phyloP scores from a whole-genome alignment of 148 eudicot species.

The Oxyria digyna region DNA sequence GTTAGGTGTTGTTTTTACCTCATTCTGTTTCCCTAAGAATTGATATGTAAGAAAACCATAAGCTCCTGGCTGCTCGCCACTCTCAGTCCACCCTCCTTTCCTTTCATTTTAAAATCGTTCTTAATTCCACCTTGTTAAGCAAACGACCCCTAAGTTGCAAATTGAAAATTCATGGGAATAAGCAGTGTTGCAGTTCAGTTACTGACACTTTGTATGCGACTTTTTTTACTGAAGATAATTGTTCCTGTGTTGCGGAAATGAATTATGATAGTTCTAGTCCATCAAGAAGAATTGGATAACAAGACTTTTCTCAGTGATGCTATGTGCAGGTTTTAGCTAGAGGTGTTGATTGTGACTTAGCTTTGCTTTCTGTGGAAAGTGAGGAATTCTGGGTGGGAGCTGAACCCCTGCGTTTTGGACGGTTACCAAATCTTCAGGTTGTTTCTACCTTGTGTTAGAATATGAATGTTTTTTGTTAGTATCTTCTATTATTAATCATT shows the following conservation, averaged over 20 bases:
- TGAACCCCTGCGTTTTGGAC: constrained; percentile 69
- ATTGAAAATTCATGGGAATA: not conserved
- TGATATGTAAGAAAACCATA: too few species aligned
- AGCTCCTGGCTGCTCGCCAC: too few species aligned
- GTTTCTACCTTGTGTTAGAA: not conserved
- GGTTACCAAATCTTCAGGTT: constrained; percentile 86
- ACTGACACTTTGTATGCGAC: not conserved
- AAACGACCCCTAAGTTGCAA: not conserved
- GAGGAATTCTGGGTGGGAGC: constrained; percentile 84
- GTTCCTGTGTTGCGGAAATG: not conserved
- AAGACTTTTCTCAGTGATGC: constrained; percentile 18
- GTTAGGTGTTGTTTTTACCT: not conserved
- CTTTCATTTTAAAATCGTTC: too few species aligned
- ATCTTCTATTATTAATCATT: not conserved
- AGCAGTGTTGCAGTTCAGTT: not conserved
- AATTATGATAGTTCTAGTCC: not conserved
- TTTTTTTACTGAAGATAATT: not conserved
- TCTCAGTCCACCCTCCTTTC: too few species aligned
- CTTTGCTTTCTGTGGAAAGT: constrained; percentile 84
- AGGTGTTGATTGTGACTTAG: constrained; percentile 92
- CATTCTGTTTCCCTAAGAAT: too few species aligned
- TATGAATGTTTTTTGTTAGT: not conserved
- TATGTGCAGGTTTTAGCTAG: constrained; percentile 71
- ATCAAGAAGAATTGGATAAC: not conserved
- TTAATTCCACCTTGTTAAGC: too few species aligned